Evolutionary conservation across 2,329 filamentous ascomycete species (phyloP).

Genomic region (Celoporthe dispersa): DNA sequence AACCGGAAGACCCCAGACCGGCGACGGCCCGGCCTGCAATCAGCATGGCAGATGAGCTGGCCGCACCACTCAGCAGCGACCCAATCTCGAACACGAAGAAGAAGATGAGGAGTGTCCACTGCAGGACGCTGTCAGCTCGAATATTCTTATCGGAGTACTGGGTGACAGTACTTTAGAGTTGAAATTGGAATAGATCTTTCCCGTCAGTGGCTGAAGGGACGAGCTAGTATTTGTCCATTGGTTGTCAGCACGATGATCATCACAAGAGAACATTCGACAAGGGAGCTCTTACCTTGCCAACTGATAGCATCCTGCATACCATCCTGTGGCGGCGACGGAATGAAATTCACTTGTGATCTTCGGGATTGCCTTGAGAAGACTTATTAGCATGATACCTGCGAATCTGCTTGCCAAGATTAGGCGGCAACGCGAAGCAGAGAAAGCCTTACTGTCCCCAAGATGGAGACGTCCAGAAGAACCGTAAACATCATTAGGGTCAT

Average conservation of each 20-base stretch:
- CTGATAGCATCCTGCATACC: neutral
- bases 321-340: neutral
- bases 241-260: neutral
- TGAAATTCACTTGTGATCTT: neutral
- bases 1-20: slow-evolving; percentile 16
- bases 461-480: neutral
- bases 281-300: neutral
- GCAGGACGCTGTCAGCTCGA: neutral
- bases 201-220: neutral
- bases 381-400: neutral
- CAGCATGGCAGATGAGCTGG: slow-evolving; percentile 9
- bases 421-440: neutral
- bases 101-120: slow-evolving; percentile 4
- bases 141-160: neutral
- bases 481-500: neutral
- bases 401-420: neutral
- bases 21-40: slow-evolving; percentile 16
- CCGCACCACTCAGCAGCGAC: slow-evolving; percentile 11
- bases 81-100: slow-evolving; percentile 16
- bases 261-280: no score
- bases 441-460: neutral
- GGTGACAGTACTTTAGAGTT: neutral
- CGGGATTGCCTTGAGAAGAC: neutral
- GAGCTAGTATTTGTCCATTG: neutral
- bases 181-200: neutral